Conservation (phyloP, 208 protist genomes). For the Herpetomonas tarakana region DNA sequence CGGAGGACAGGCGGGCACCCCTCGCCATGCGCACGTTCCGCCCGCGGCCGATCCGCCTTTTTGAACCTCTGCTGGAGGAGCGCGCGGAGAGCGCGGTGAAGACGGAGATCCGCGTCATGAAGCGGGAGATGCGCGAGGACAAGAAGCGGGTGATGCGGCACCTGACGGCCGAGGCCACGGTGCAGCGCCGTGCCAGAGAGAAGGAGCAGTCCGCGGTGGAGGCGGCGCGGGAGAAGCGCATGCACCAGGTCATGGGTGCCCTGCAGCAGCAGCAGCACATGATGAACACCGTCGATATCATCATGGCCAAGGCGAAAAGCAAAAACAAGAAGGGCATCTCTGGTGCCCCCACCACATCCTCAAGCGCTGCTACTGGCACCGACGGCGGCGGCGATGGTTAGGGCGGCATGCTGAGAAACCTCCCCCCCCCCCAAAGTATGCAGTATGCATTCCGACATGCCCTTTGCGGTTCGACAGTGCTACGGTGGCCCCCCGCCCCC, state of each 20-base stretch:
- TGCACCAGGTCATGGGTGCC: constrained; percentile 69
- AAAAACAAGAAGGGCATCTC: constrained; percentile 42
- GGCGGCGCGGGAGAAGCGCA: constrained; percentile 47
- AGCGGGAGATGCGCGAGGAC: constrained; percentile 78
- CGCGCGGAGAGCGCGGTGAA: constrained; percentile 47
- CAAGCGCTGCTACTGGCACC: constrained; percentile 1
- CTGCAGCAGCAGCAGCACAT: constrained; percentile 84
- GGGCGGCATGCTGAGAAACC: background rate
- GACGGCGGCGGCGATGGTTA: constrained; percentile 13
- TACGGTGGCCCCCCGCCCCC: no score
- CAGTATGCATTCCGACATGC: no score
- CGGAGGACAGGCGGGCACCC: constrained; percentile 50
- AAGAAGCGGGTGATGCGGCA: constrained; percentile 84
- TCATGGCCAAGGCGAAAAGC: constrained; percentile 62
- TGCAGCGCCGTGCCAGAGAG: constrained; percentile 70
- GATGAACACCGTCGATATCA: constrained; percentile 84
- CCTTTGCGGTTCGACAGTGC: no score
- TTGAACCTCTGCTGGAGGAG: constrained; percentile 75
- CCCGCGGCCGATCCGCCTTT: constrained; percentile 77
- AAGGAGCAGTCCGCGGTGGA: constrained; percentile 35
- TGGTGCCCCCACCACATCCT: constrained; percentile 22
- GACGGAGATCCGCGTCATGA: constrained; percentile 62
- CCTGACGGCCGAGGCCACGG: constrained; percentile 72
- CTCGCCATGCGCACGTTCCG: constrained; percentile 85
- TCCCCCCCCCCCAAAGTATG: background rate